phyloP scores from a whole-genome alignment of 106 monocot species.

The Cymbidium sinense region DNA sequence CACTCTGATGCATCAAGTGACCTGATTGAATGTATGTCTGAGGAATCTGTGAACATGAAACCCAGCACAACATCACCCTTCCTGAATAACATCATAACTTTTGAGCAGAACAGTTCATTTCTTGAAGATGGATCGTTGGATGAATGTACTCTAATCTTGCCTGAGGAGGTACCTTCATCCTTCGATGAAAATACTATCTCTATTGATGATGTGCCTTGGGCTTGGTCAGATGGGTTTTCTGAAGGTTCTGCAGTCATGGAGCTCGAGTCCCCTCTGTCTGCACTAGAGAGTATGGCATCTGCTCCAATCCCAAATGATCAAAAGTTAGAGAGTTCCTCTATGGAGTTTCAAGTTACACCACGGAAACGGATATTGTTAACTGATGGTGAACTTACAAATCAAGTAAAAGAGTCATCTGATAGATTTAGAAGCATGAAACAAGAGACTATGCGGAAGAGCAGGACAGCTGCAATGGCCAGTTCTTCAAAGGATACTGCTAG shows the following conservation, averaged over 20 bases:
- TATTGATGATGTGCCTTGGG: background rate
- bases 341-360: background rate
- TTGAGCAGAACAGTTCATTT: background rate
- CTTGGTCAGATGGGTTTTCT: conserved; percentile 13
- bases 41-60: conserved; percentile 15
- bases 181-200: background rate
- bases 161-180: background rate
- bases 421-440: background rate
- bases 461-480: background rate
- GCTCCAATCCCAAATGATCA: background rate
- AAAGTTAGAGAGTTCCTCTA: background rate
- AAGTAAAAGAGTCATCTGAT: background rate
- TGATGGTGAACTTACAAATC: background rate
- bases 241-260: conserved; percentile 8
- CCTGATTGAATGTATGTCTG: conserved; percentile 5
- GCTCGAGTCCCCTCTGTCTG: background rate
- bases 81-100: conserved; percentile 6
- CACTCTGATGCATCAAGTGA: conserved; percentile 4
- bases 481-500: background rate
- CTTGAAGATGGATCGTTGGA: background rate
- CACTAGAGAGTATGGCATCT: conserved; percentile 1
- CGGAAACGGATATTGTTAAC: background rate
- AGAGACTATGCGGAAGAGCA: background rate
- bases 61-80: conserved; percentile 8
- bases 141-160: background rate